phyloP scores from a whole-genome alignment of 768 basidiomycete species.

The Leccinum subgranulosum region DNA sequence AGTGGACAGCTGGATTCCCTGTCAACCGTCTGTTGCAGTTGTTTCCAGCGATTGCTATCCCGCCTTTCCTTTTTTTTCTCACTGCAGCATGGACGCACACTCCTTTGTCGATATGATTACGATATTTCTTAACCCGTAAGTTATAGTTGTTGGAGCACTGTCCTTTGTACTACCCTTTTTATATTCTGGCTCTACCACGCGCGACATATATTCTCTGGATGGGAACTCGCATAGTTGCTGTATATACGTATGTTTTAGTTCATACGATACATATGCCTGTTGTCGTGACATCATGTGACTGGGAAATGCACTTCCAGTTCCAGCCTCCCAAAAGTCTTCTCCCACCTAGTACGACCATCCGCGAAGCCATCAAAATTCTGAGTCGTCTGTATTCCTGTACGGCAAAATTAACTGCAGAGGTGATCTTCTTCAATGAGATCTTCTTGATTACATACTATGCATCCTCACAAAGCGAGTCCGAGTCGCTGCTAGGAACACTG shows the following conservation, averaged over 20 bases:
- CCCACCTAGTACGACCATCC: not conserved
- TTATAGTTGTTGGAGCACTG: constrained; percentile 18
- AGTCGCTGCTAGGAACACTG: too few species aligned
- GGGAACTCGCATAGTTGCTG: not conserved
- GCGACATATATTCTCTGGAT: not conserved
- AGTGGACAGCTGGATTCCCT: not conserved
- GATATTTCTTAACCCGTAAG: constrained; percentile 15
- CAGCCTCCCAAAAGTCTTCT: too few species aligned
- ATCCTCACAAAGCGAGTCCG: too few species aligned
- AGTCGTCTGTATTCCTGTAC: too few species aligned
- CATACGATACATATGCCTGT: too few species aligned
- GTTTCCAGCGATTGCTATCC: not conserved
- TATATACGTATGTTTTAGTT: not conserved
- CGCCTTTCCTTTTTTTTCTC: not conserved
- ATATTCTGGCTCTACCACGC: not conserved
- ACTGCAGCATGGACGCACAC: not conserved
- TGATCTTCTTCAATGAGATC: too few species aligned
- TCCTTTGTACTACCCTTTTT: constrained; percentile 15
- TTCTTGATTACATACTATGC: too few species aligned
- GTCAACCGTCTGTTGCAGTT: not conserved
- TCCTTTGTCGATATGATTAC: constrained; percentile 4
- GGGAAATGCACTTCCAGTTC: too few species aligned
- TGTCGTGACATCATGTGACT: too few species aligned
- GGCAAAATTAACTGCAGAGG: too few species aligned
- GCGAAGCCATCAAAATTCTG: too few species aligned